Conservation (phyloP, 139 green algal genomes). For the Micractinium conductrix region DNA sequence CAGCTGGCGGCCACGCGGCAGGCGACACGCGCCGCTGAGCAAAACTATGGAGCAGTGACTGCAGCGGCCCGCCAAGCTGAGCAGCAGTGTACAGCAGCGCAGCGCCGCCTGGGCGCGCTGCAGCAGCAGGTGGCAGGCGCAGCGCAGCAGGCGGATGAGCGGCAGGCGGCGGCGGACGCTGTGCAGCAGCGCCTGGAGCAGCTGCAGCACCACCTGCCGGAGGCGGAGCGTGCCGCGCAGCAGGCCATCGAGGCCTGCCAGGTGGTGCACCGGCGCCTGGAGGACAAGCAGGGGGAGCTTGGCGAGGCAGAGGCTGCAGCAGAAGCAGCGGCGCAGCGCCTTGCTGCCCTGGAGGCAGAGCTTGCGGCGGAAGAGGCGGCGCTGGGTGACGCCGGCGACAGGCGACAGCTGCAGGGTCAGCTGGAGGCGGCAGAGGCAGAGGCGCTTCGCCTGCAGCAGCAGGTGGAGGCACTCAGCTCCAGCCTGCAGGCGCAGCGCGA, state of each 20-base stretch:
- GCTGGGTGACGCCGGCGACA: neutral
- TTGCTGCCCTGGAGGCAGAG: neutral
- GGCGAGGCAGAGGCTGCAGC: neutral
- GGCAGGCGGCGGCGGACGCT: neutral
- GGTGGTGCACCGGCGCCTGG: neutral
- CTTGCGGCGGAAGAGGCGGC: neutral
- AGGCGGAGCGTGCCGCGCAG: neutral
- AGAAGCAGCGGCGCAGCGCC: neutral
- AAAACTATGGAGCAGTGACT: neutral
- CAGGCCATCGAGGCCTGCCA: neutral
- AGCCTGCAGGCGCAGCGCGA: constrained; percentile 19
- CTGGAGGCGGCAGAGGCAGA: neutral
- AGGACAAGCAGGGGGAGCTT: neutral
- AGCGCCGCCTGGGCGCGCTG: neutral
- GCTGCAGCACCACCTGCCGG: neutral
- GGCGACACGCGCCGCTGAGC: neutral
- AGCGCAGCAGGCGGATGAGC: neutral
- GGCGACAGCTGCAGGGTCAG: neutral
- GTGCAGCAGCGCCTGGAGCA: neutral
- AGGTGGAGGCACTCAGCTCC: neutral
- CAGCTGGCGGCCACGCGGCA: neutral
- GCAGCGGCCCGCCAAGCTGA: neutral
- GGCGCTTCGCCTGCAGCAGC: neutral
- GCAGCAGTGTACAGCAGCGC: neutral
- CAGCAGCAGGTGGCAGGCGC: neutral